Conservation (phyloP, 2,329 filamentous ascomycete species). For the Claviceps pazoutovae region DNA sequence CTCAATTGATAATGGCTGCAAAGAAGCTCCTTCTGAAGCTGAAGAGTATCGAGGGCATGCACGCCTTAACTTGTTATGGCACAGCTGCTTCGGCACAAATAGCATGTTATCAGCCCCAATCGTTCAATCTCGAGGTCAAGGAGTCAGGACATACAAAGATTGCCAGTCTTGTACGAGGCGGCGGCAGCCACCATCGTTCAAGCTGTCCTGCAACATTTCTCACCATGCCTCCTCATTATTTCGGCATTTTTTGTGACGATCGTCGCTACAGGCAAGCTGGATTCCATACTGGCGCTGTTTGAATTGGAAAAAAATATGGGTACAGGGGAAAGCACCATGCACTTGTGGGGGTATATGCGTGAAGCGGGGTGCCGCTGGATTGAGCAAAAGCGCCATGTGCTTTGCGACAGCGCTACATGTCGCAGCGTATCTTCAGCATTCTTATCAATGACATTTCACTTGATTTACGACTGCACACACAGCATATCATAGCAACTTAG, state of each 20-base stretch:
- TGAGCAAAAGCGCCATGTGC: background rate
- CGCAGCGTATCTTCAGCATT: too few species aligned
- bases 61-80: background rate
- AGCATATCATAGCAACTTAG: background rate
- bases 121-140: background rate
- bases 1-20: background rate
- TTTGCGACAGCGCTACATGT: too few species aligned
- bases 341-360: slow-evolving; percentile 1
- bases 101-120: background rate
- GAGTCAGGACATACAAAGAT: background rate
- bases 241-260: slow-evolving; percentile 4
- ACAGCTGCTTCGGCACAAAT: background rate
- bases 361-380: slow-evolving; percentile 3
- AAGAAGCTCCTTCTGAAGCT: background rate
- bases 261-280: background rate
- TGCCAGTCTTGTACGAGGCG: slow-evolving; percentile 9
- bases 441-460: background rate
- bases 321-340: background rate
- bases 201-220: slow-evolving; percentile 20
- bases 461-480: background rate
- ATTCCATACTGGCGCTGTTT: background rate
- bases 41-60: background rate
- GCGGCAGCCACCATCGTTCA: slow-evolving; percentile 15
- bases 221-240: slow-evolving; percentile 24
- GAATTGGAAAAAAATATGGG: background rate